A percentile compares a stretch with the other conserved stretches of the same genome.
phyloP scores from a whole-genome alignment of 495 filamentous ascomycete genomes.

The Recurvomyces mirabilis region DNA sequence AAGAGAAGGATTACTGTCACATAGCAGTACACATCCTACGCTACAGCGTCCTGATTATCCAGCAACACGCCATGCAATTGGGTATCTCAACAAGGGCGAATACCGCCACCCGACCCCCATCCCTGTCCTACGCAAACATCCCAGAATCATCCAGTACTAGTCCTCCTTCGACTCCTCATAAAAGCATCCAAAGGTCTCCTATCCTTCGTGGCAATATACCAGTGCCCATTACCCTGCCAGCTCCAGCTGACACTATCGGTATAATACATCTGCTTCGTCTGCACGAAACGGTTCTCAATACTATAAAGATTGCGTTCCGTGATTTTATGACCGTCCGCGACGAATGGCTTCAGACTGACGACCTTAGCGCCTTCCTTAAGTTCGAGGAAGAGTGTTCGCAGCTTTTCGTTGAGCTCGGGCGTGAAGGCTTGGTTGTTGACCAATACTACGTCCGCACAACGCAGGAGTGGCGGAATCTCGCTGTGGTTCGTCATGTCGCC shows the following conservation, averaged over 20 bases:
- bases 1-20: too few relatives aligned
- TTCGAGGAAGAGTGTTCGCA: constrained; percentile 86
- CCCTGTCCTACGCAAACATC: too few relatives aligned
- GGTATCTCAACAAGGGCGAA: too few relatives aligned
- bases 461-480: constrained; percentile 57
- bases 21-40: too few relatives aligned
- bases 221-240: constrained; percentile 58
- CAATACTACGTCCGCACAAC: constrained; percentile 79
- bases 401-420: constrained; percentile 68
- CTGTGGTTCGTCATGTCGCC: constrained; percentile 76
- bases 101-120: too few relatives aligned
- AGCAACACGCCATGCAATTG: too few relatives aligned
- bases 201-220: constrained; percentile 82
- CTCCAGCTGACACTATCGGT: constrained; percentile 87
- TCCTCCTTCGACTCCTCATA: too few relatives aligned
- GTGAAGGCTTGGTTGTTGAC: constrained; percentile 97
- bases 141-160: too few relatives aligned
- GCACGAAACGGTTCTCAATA: constrained; percentile 58
- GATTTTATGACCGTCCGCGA: constrained; percentile 57
- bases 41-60: too few relatives aligned
- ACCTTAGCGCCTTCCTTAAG: constrained; percentile 85
- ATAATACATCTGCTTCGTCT: constrained; percentile 66
- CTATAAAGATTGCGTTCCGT: constrained; percentile 57
- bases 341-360: constrained; percentile 73
- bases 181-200: constrained; percentile 20